Percentiles rank a stretch among this genome's conserved stretches.
Conservation (phyloP, 1,284 basidiomycete genomes). For the Naganishia cerealis region DNA sequence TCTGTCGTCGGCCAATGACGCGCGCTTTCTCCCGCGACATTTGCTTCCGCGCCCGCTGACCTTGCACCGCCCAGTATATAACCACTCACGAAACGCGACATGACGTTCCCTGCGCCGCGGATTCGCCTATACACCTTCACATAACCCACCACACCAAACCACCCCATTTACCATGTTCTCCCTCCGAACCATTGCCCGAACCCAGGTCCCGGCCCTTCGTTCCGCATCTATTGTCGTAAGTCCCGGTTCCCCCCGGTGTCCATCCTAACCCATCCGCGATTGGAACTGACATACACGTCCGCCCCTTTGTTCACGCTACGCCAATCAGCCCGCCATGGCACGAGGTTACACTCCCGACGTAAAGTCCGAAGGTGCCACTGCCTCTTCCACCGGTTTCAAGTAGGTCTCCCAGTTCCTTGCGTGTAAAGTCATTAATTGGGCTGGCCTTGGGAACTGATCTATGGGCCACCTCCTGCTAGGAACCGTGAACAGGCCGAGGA, state of each 20-base stretch:
- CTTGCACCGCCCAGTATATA: slow-evolving; percentile 1
- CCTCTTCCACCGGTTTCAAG: slow-evolving; percentile 30
- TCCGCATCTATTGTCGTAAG: slow-evolving; percentile 27
- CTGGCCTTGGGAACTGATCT: neutral
- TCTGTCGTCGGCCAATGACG: slow-evolving; percentile 1
- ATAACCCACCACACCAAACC: neutral
- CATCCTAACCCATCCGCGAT: neutral
- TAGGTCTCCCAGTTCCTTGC: neutral
- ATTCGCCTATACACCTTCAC: neutral
- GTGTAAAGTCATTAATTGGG: neutral
- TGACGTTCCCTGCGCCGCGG: neutral
- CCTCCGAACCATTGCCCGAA: slow-evolving; percentile 30
- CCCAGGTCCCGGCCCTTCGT: slow-evolving; percentile 25
- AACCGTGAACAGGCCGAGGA: slow-evolving; percentile 34
- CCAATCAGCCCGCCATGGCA: slow-evolving; percentile 29
- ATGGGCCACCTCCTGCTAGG: slow-evolving; percentile 1
- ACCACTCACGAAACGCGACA: neutral
- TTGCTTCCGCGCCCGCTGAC: slow-evolving; percentile 6
- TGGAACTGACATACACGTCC: neutral
- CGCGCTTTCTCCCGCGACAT: neutral
- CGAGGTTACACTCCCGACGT: slow-evolving; percentile 30
- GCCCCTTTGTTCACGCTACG: neutral
- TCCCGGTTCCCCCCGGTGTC: neutral
- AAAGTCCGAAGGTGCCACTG: slow-evolving; percentile 22
- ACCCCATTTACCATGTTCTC: slow-evolving; percentile 22